Conservation (phyloP, 2,329 filamentous ascomycete species). For the Ceratocystis albifundus region DNA sequence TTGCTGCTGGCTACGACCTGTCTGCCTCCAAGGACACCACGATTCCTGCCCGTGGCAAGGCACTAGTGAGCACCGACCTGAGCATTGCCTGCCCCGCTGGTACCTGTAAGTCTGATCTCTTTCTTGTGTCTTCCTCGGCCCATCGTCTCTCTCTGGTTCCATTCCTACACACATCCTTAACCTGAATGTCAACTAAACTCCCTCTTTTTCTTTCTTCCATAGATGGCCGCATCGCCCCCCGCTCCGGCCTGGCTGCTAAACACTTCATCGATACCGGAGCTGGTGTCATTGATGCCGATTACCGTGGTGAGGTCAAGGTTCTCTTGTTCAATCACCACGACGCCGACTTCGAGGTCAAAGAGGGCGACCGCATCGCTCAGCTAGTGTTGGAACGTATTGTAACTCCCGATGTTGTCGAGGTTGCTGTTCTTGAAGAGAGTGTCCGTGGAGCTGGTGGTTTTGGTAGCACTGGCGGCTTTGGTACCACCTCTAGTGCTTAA, state of each 20-base stretch:
- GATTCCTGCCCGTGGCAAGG: constrained; percentile 74
- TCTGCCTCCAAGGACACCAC: constrained; percentile 65
- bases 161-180: not conserved
- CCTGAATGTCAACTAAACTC: not conserved
- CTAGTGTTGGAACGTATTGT: constrained; percentile 88
- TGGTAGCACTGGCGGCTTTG: constrained; percentile 62
- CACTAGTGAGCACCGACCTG: constrained; percentile 79
- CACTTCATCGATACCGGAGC: constrained; percentile 94
- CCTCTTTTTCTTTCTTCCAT: not conserved
- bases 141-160: not conserved
- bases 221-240: constrained; percentile 84
- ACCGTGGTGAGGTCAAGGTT: constrained; percentile 86
- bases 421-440: constrained; percentile 77
- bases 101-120: constrained; percentile 56
- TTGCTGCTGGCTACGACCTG: constrained; percentile 87
- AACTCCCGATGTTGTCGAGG: constrained; percentile 84
- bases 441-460: constrained; percentile 84
- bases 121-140: not conserved
- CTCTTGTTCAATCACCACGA: constrained; percentile 89
- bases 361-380: constrained; percentile 87
- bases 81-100: constrained; percentile 80
- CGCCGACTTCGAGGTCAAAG: constrained; percentile 65
- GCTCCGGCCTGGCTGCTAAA: constrained; percentile 83
- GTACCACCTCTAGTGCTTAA: not conserved
- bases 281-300: constrained; percentile 95